Evolutionary conservation across 163 green algal species (phyloP).

Genomic region (Scenedesmus sp.): DNA sequence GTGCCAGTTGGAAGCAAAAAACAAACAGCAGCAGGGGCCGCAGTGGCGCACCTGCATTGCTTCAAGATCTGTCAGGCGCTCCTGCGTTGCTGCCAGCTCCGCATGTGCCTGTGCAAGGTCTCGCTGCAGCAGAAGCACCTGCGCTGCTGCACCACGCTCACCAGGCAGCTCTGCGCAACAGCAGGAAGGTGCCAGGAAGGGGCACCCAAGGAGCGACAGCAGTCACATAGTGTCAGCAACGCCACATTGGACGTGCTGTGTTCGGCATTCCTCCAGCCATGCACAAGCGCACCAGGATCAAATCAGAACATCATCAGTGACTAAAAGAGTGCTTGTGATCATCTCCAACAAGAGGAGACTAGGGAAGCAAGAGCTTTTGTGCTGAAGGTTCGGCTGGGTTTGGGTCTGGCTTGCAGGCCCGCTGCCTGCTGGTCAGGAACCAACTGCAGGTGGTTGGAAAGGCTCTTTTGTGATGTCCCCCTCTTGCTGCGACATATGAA

Average conservation of each 20-base stretch:
- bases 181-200: not conserved
- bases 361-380: no score
- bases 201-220: not conserved
- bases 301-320: no score
- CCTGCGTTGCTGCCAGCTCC: conserved; percentile 2
- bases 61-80: conserved; percentile 36
- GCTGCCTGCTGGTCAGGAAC: no score
- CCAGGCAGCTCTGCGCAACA: conserved; percentile 21
- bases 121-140: conserved; percentile 51
- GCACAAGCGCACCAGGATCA: no score
- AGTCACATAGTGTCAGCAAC: not conserved
- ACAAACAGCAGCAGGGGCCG: not conserved
- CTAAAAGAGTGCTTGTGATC: no score
- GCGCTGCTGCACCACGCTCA: conserved; percentile 9
- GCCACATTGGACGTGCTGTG: not conserved
- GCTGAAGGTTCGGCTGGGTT: no score
- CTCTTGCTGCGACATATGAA: no score
- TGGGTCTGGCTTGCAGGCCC: no score
- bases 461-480: no score
- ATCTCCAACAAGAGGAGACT: no score
- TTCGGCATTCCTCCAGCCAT: not conserved
- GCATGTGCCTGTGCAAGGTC: conserved; percentile 16
- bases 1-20: not conserved
- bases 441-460: no score
- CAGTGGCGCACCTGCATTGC: conserved; percentile 2